Base-by-base conservation (phyloP, 176 grass and related monocot genomes). In the Triticum turgidum region DNA sequence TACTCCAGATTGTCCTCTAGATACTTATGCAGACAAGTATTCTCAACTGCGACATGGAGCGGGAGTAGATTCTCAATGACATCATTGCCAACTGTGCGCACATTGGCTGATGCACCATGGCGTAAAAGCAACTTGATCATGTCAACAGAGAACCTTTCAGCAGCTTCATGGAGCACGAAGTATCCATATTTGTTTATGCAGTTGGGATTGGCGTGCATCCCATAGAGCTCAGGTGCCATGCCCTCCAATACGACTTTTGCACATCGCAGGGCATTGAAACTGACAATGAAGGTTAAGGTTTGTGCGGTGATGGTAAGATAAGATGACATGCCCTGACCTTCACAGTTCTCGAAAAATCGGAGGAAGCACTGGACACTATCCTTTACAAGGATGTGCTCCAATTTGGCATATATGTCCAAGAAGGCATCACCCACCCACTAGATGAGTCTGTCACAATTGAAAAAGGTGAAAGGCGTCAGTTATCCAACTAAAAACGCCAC, bases 21-120 rank as follows among this genome's bases (percentile, higher is more conserved):
- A 79, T 86, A 86, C 75, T 69, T 86, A 32, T 86, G 84, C 34
- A 86, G 22, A 17, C 84, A 86, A 79, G 84, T 61, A 65, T 79
- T 79, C 49, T 86, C 76, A 70, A 79, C 11, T 21, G 84, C 84
- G 13, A 79, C 76, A 86, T 86, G 84, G 22, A 79, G 84, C 1
- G 76, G 84, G 45, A 86, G 84, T 18, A 86, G 76, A 34, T 38
- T 52, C 64, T 79, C 84, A 14, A 86, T 69, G 63, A 69, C 24
- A 7, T 44, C 22, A 14, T 12, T 37, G 25, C 84, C 76, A 39
- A 34, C 47, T 0, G 84, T 86, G 84, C 84, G 84, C 56, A 79
- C 32, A 44, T 79, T 86, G 11, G 75, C 14, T 1, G 47, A 61
- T n/a, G 84, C 84, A 41, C 77, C 77, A 71, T 79, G 58, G 4